These are phyloP conservation scores for Ganoderma multipileum DNA, from an alignment of 1,284 basidiomycete species.

Conservation along the genomic window DNA sequence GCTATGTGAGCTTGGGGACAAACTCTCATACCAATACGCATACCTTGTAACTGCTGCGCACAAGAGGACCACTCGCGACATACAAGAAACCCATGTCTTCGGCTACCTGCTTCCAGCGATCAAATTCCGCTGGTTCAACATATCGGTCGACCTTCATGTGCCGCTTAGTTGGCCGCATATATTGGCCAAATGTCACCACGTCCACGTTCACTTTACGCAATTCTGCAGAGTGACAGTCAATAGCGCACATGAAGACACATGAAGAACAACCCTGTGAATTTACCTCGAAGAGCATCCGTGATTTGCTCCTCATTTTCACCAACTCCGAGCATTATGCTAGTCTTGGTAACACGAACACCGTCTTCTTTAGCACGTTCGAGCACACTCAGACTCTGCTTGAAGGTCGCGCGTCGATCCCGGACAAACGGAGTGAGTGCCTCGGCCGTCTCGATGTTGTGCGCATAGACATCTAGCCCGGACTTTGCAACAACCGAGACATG, in stretches of 20 bases:
- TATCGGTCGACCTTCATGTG: constrained; percentile 99
- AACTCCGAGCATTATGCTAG: constrained; percentile 98
- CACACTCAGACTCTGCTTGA: constrained; percentile 89
- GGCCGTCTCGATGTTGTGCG: constrained; percentile 97
- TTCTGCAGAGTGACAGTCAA: constrained; percentile 54
- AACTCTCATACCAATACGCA: constrained; percentile 25
- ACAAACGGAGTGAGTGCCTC: constrained; percentile 95
- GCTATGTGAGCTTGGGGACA: not conserved
- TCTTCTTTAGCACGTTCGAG: constrained; percentile 84
- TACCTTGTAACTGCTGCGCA: constrained; percentile 97
- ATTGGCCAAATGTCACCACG: constrained; percentile 99
- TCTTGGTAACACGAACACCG: constrained; percentile 93
- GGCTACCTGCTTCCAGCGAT: constrained; percentile 89
- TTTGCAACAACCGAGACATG: constrained; percentile 86
- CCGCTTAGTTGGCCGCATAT: constrained; percentile 98
- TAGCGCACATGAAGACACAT: constrained; percentile 11
- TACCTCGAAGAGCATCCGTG: constrained; percentile 84
- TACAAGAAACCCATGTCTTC: constrained; percentile 97
- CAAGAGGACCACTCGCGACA: constrained; percentile 95
- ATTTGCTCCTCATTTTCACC: constrained; percentile 92
- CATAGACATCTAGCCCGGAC: constrained; percentile 96
- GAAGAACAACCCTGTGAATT: constrained; percentile 27
- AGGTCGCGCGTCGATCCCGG: constrained; percentile 93
- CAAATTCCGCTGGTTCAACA: constrained; percentile 93
- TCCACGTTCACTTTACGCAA: constrained; percentile 90